These are phyloP conservation scores for Kazachstania sp. DNA, from an alignment of 1,139 yeast genomes.

Conservation along the genomic window DNA sequence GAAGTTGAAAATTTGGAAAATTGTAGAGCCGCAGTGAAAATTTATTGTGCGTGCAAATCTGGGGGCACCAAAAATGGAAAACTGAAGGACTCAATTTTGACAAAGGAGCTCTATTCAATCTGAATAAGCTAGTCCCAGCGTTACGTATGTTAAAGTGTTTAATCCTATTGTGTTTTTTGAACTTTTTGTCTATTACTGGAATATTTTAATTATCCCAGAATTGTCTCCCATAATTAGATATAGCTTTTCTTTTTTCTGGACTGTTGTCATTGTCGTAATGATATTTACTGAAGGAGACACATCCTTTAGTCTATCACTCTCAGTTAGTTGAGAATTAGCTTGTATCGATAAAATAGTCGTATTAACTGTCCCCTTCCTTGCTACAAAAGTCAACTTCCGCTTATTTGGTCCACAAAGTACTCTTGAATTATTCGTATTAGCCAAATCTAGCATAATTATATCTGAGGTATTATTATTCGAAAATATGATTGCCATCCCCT, in stretches of 20 bases:
- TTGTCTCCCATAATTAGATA: slow-evolving; percentile 19
- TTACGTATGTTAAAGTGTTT: too few species aligned
- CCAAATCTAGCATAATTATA: slow-evolving; percentile 14
- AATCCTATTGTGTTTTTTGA: not conserved
- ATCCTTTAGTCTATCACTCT: not conserved
- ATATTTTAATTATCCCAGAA: slow-evolving; percentile 17
- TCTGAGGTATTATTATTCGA: slow-evolving; percentile 13
- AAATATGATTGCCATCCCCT: slow-evolving; percentile 8
- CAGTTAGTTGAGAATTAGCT: not conserved
- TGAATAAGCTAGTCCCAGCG: too few species aligned
- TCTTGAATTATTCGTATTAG: slow-evolving; percentile 9
- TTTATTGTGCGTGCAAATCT: too few species aligned
- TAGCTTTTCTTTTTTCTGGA: slow-evolving; percentile 5
- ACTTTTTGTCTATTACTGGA: not conserved
- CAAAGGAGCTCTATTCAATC: too few species aligned
- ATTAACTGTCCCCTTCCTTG: slow-evolving; percentile 16
- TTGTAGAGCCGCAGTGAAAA: not conserved
- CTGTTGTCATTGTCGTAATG: slow-evolving; percentile 14
- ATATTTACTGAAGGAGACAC: slow-evolving; percentile 12
- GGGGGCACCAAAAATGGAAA: too few species aligned
- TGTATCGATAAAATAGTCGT: slow-evolving; percentile 8
- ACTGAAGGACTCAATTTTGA: too few species aligned
- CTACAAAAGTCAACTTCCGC: slow-evolving; percentile 5
- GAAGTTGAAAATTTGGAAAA: too few species aligned
- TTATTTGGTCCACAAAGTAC: slow-evolving; percentile 8